These are phyloP conservation scores for Adansonia madagascariensis DNA, from an alignment of 441 rosid genomes.

Conservation along the genomic window DNA sequence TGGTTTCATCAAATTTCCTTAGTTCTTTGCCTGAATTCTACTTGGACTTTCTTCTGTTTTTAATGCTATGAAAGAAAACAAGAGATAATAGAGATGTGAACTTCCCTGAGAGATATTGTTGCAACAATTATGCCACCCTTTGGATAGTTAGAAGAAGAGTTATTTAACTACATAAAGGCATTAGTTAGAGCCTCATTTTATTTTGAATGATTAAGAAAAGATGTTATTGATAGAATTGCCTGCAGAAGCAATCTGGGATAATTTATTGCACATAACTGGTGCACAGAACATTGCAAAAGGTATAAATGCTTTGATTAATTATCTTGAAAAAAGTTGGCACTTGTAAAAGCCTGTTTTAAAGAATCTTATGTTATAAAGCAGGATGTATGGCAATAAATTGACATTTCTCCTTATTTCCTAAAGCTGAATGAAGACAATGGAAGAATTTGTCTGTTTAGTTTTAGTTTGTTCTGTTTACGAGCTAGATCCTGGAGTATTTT, in stretches of 20 bases:
- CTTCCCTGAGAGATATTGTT: not conserved
- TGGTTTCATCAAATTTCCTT: not conserved
- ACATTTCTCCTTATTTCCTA: not conserved
- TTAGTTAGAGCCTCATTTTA: not conserved
- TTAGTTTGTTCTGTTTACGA: not conserved
- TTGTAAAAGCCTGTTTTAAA: not conserved
- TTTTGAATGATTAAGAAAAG: not conserved
- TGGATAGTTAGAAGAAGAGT: not conserved
- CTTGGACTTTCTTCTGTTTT: constrained; percentile 18
- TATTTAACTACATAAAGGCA: not conserved
- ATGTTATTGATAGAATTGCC: not conserved
- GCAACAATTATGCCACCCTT: not conserved
- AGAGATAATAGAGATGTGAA: not conserved
- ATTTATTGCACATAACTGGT: not conserved
- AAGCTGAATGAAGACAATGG: not conserved
- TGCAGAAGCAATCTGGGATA: constrained; percentile 3
- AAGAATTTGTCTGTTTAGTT: not conserved
- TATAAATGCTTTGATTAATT: not conserved
- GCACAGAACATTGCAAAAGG: not conserved
- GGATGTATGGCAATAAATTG: not conserved
- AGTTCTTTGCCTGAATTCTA: not conserved
- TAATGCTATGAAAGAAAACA: constrained; percentile 17
- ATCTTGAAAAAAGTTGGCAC: not conserved
- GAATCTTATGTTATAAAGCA: not conserved
- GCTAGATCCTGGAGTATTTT: constrained; percentile 3